Conservation (phyloP, 2,329 filamentous ascomycete genomes). For the Monosporascus sp. region DNA sequence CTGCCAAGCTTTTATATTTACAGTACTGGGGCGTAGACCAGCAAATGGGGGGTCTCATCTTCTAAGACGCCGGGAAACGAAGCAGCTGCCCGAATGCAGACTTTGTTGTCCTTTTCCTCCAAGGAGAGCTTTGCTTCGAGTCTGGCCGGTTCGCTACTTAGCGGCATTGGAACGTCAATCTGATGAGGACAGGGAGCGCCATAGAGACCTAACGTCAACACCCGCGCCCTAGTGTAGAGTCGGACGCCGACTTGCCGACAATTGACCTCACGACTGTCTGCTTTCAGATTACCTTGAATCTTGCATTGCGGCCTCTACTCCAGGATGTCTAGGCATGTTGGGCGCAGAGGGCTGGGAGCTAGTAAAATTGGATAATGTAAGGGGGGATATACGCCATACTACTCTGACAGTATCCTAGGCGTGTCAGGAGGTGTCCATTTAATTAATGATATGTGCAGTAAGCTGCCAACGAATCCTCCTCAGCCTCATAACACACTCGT, state of each 20-base stretch:
- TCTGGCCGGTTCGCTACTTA: constrained; percentile 2
- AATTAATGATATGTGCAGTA: too few species aligned
- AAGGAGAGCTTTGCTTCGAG: background rate
- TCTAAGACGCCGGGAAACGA: constrained; percentile 7
- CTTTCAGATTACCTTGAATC: background rate
- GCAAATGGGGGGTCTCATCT: constrained; percentile 17
- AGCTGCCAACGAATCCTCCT: too few species aligned
- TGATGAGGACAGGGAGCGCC: constrained; percentile 17
- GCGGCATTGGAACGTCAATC: constrained; percentile 22
- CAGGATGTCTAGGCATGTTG: too few species aligned
- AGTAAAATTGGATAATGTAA: too few species aligned
- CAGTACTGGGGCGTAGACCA: constrained; percentile 1
- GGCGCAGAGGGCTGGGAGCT: too few species aligned
- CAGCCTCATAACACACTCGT: too few species aligned
- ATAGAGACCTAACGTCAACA: constrained; percentile 6
- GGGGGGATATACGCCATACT: too few species aligned
- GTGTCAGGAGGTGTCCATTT: too few species aligned
- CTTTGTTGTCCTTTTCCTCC: constrained; percentile 2
- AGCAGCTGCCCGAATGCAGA: background rate
- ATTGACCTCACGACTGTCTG: background rate
- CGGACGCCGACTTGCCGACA: background rate
- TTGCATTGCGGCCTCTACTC: too few species aligned
- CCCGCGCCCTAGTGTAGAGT: background rate
- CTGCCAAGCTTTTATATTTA: constrained; percentile 16
- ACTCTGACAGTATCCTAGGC: too few species aligned